Conservation (phyloP, 2,329 filamentous ascomycete genomes). For the Peltaster fructicola region DNA sequence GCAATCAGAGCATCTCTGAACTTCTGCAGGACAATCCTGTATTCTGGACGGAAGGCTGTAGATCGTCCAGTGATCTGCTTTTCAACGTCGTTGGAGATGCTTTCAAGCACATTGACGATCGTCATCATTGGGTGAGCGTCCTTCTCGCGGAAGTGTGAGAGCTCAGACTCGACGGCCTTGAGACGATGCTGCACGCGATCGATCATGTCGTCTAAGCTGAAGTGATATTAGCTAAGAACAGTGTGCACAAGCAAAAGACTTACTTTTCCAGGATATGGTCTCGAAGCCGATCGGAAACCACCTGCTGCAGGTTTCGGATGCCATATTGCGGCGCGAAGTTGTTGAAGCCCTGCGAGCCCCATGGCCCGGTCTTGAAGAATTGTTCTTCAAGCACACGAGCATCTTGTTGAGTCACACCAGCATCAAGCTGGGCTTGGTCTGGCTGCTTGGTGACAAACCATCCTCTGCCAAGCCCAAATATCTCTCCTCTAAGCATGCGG, state of each 20-base stretch:
- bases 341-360: constrained; percentile 24
- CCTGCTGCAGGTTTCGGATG: constrained; percentile 30
- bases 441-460: constrained; percentile 62
- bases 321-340: constrained; percentile 32
- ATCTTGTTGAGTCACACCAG: constrained; percentile 24
- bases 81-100: constrained; percentile 38
- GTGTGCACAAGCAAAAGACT: constrained; percentile 5
- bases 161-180: constrained; percentile 33
- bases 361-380: constrained; percentile 34
- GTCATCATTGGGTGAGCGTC: constrained; percentile 45
- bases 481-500: constrained; percentile 34
- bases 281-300: constrained; percentile 31
- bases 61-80: constrained; percentile 29
- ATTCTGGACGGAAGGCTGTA: constrained; percentile 26
- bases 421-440: constrained; percentile 32
- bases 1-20: constrained; percentile 30
- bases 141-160: constrained; percentile 46
- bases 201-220: constrained; percentile 23
- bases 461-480: constrained; percentile 49
- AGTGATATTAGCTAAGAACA: background rate
- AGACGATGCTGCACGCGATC: constrained; percentile 31
- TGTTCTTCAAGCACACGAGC: constrained; percentile 31
- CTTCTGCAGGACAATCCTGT: constrained; percentile 27
- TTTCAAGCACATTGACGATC: constrained; percentile 40
- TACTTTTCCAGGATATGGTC: constrained; percentile 24